Base-by-base conservation (phyloP, 106 monocot species). In the Dendrobium chrysotoxum region DNA sequence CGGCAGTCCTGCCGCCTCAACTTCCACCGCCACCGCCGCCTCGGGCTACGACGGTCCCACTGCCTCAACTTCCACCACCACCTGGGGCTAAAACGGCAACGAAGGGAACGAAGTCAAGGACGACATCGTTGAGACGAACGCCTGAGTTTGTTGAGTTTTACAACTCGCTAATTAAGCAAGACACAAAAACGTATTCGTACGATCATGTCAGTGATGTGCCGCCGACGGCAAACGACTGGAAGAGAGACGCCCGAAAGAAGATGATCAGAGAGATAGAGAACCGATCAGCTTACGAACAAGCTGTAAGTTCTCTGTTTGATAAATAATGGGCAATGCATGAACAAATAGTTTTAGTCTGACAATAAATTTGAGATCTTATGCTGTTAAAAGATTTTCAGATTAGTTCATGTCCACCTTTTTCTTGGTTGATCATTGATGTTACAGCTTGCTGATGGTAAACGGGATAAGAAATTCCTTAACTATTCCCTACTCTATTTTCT, bases 181-280 rank as follows among this genome's bases (percentile, higher is more conserved):
- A 99, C 53, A 88, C 95, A 13, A 95, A 84, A 88, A 78, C 87
- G 83, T 88, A 93, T 40, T 57, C 81, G 25, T 84, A 81, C 31
- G 72, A 75, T 46, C 89, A 89, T 15, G 57, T 54, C 0, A 30
- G 83, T 28, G 92, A 86, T 55, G 77, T 46, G 4, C 82, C 84
- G n/a, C 64, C 89, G 45, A 83, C 86, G 30, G 85, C 91, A 16
- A 89, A 77, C 28, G 80, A 95, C 18, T 80, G 94, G 67, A 86
- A 90, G 86, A n/a, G n/a, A n/a, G n/a, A n/a, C n/a, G n/a, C n/a
- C n/a, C n/a, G n/a, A n/a, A n/a, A n/a, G n/a, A n/a, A n/a, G n/a
- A 99, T 99, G 98, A 95, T 99, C 85, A 95, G 98, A 28, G 98
- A 99, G 85, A 99, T 95, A 81, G 98, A 95, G 83, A 99, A 99